A percentile compares a stretch with the other conserved stretches of the same genome.
phyloP scores from a whole-genome alignment of 2,329 filamentous ascomycete genomes.

The Trichoderma sp. region DNA sequence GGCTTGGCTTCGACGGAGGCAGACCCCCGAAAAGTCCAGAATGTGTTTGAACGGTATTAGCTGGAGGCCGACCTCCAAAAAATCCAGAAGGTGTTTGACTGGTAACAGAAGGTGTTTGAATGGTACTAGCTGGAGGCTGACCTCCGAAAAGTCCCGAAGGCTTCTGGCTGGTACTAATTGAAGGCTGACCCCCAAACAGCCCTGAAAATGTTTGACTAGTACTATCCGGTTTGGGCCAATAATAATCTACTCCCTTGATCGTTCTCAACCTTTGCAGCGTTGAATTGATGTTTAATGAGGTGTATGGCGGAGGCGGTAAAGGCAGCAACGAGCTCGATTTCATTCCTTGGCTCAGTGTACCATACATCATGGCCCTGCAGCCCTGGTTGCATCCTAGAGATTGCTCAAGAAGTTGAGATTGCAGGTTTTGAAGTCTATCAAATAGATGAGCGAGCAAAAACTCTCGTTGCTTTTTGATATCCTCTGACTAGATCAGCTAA shows the following conservation, averaged over 20 bases:
- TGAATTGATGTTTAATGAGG: neutral
- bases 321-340: neutral
- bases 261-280: neutral
- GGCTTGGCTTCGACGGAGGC: too few species aligned
- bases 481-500: neutral
- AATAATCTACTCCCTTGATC: neutral
- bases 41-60: too few species aligned
- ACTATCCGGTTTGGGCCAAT: neutral
- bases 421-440: neutral
- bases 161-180: too few species aligned
- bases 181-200: too few species aligned
- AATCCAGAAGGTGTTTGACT: too few species aligned
- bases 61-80: too few species aligned
- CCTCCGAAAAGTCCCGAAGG: too few species aligned
- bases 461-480: neutral
- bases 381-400: neutral
- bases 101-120: too few species aligned
- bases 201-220: too few species aligned
- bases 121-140: too few species aligned
- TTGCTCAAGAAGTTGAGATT: neutral
- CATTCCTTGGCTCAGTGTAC: neutral
- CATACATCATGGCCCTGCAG: neutral
- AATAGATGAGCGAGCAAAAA: neutral
- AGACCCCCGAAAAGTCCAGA: too few species aligned
- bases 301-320: neutral